Base-by-base conservation (phyloP, 352 stramenopile genomes). In the Phytophthora hybrid region DNA sequence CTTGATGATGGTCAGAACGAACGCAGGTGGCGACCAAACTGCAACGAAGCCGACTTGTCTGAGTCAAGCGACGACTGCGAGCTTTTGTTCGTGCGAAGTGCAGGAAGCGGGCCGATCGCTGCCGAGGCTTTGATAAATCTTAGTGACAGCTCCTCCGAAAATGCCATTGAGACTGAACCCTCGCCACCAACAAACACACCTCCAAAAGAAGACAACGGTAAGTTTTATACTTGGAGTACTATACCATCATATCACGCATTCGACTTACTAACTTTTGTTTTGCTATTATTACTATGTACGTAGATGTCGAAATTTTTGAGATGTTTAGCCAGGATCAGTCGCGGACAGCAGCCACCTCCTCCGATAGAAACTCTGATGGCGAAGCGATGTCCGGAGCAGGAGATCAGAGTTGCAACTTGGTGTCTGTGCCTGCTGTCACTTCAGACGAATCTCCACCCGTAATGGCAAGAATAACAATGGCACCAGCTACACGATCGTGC, bases 1-100 rank as follows among this genome's bases (percentile, higher is more conserved):
- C 23, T 77, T n/a, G 56, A 69, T 18, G 67, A 77, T 60, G 65
- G 54, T 10, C 49, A 52, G 34, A 76, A 71, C 34, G 39, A 34
- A n/a, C n/a, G 47, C 4, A 66, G 49, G 16, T 70, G 71, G 68
- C 58, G 64, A 7, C 54, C 53, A 1, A 46, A 14, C 14, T 49
- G 13, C 1, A n/a, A 39, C 59, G 29, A 52, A n/a, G 55, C 26
- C 10, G 61, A 39, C 9, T 51, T 31, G 23, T 59, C 26, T 1
- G 61, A 39, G 5, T 51, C 39, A n/a, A 53, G 68, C 16, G 61
- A 73, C 4, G 59, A 71, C 5, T 65, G 53, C 21, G 53, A 74
- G 16, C 29, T 70, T 11, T 23, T 69, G 7, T 75, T 52, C 39
- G 68, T 62, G 47, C 62, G 47, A 57, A 13, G 46, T 32, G 44